phyloP scores from a whole-genome alignment of 2,329 filamentous ascomycete genomes.

The Macrophomina phaseolina region DNA sequence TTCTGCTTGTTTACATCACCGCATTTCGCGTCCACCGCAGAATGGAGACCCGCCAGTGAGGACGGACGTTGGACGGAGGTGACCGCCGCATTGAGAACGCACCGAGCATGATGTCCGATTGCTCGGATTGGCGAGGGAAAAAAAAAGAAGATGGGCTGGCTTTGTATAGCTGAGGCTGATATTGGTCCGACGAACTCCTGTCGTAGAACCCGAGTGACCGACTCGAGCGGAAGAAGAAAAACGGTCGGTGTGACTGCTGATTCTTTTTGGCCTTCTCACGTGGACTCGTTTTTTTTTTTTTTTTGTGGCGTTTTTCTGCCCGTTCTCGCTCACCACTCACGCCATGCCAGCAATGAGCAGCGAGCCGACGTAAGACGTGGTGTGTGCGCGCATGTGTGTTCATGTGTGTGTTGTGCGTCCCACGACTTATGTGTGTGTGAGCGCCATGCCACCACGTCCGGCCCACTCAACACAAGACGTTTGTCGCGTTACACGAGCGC shows the following conservation, averaged over 20 bases:
- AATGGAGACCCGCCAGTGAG: background rate
- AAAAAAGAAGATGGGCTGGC: background rate
- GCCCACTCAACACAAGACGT: constrained; percentile 14
- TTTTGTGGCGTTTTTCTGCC: constrained; percentile 14
- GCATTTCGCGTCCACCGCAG: background rate
- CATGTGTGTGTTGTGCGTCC: constrained; percentile 7
- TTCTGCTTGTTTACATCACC: background rate
- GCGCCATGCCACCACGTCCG: background rate
- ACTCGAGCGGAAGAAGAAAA: background rate
- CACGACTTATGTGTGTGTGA: constrained; percentile 19
- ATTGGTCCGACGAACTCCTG: constrained; percentile 12
- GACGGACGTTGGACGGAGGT: background rate
- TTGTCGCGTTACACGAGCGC: constrained; percentile 13
- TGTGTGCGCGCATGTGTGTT: background rate
- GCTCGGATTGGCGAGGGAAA: background rate
- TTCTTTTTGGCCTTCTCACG: background rate
- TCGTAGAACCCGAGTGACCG: background rate
- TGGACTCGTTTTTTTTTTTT: background rate
- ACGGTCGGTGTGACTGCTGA: background rate
- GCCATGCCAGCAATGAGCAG: background rate
- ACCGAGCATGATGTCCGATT: background rate
- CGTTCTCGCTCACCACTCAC: constrained; percentile 5
- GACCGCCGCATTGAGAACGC: background rate
- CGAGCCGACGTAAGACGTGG: constrained; percentile 16
- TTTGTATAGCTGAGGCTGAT: constrained; percentile 24